Percentiles rank a stretch among this genome's conserved stretches.
Conservation (phyloP, 352 stramenopile genomes). For the Phytopythium kandeliae region DNA sequence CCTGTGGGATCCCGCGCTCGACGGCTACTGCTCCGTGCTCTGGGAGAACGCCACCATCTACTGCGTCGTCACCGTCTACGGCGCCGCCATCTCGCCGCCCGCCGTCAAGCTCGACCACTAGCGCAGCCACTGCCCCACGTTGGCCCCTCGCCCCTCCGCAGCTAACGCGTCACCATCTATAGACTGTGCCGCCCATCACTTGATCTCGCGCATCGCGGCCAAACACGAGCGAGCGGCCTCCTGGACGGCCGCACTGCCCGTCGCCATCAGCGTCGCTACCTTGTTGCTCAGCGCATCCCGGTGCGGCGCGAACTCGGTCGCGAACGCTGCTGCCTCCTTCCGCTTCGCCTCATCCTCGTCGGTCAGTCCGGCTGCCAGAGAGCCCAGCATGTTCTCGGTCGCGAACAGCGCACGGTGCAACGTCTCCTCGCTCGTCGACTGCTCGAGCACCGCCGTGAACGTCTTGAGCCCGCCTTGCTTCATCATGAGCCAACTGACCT, state of each 20-base stretch:
- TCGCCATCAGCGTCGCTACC: slow-evolving; percentile 21
- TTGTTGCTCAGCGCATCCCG: slow-evolving; percentile 24
- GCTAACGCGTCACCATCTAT: not conserved
- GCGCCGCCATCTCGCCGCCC: slow-evolving; percentile 71
- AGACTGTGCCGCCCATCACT: not conserved
- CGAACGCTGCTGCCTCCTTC: slow-evolving; percentile 36
- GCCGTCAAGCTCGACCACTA: slow-evolving; percentile 69
- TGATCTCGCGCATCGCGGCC: slow-evolving; percentile 23
- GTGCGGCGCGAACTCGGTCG: slow-evolving; percentile 30
- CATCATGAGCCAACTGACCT: slow-evolving; percentile 68
- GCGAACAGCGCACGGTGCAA: slow-evolving; percentile 71
- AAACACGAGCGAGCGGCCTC: slow-evolving; percentile 49
- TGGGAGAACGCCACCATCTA: slow-evolving; percentile 86
- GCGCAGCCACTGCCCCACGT: too few species aligned
- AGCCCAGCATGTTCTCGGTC: slow-evolving; percentile 69
- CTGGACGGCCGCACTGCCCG: slow-evolving; percentile 17
- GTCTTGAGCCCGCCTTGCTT: slow-evolving; percentile 57
- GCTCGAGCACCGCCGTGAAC: slow-evolving; percentile 46
- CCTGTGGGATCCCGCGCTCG: slow-evolving; percentile 71
- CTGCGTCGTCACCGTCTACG: slow-evolving; percentile 81
- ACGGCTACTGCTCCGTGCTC: slow-evolving; percentile 77
- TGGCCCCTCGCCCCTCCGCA: too few species aligned
- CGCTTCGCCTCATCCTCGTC: slow-evolving; percentile 42
- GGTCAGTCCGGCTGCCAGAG: slow-evolving; percentile 13
- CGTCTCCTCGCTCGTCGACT: slow-evolving; percentile 54